Conservation (phyloP, 306 rosid genomes). For the Cicer bijugum region DNA sequence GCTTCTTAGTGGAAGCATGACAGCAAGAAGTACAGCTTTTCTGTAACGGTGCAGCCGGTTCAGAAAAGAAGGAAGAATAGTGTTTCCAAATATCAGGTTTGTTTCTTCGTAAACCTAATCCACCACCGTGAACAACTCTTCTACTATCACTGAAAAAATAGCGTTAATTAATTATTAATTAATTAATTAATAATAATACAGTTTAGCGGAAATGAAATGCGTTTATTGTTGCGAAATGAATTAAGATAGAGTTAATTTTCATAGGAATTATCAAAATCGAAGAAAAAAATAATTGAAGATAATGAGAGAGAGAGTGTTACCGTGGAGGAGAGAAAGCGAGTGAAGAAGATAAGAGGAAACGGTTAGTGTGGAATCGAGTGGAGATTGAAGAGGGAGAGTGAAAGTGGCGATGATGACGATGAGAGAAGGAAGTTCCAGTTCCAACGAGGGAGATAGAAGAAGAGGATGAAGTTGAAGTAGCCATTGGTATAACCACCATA, state of each 20-base stretch:
- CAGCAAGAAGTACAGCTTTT: conserved; percentile 61
- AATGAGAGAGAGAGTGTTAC: conserved; percentile 38
- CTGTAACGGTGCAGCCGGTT: conserved; percentile 46
- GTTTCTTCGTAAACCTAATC: conserved; percentile 53
- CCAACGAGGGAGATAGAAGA: conserved; percentile 44
- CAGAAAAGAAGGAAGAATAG: conserved; percentile 47
- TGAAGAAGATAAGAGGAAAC: conserved; percentile 40
- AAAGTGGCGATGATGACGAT: conserved; percentile 15
- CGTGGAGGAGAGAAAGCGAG: conserved; percentile 44
- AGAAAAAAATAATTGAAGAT: neutral
- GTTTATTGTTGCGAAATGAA: neutral
- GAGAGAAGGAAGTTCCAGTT: conserved; percentile 36
- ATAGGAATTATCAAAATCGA: conserved; percentile 1
- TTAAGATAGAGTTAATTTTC: neutral
- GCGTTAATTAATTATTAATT: neutral
- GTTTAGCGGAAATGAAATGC: neutral
- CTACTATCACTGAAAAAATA: conserved; percentile 49
- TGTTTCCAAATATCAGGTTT: conserved; percentile 54
- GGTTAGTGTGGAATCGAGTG: conserved; percentile 43
- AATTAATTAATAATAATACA: neutral
- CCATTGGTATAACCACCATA: conserved; percentile 17
- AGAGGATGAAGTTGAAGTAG: conserved; percentile 41
- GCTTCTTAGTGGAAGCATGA: conserved; percentile 48
- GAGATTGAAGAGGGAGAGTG: conserved; percentile 23
- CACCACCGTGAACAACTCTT: conserved; percentile 46